Evolutionary conservation across 192 early-diverging fungal species (phyloP).

Genomic region (Coemansia asiatica): DNA sequence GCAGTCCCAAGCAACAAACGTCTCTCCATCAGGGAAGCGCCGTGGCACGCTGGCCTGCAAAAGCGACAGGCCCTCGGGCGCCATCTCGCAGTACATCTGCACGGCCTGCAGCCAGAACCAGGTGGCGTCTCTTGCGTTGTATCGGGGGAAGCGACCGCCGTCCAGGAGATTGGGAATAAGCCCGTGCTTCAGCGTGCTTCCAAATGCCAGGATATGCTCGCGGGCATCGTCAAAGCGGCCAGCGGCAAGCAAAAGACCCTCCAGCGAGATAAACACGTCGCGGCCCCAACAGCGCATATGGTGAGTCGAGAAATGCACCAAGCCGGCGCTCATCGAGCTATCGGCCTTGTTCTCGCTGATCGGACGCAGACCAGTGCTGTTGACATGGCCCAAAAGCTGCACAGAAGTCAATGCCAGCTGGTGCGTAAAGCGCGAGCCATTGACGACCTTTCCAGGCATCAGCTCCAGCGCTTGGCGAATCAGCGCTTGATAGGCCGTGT

Average conservation of each 20-base stretch:
- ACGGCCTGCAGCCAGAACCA: slow-evolving; percentile 96
- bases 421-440: slow-evolving; percentile 65
- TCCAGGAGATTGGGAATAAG: slow-evolving; percentile 97
- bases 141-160: slow-evolving; percentile 76
- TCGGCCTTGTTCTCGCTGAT: slow-evolving; percentile 24
- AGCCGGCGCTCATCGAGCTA: slow-evolving; percentile 84
- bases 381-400: slow-evolving; percentile 80
- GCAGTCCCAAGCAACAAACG: slow-evolving; percentile 70
- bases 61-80: slow-evolving; percentile 76
- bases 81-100: slow-evolving; percentile 77
- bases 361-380: slow-evolving; percentile 82
- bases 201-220: slow-evolving; percentile 88
- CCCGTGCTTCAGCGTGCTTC: slow-evolving; percentile 87
- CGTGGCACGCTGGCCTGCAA: slow-evolving; percentile 69
- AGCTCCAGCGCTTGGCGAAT: slow-evolving; percentile 61
- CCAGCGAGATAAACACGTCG: slow-evolving; percentile 91
- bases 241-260: slow-evolving; percentile 79
- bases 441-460: slow-evolving; percentile 61
- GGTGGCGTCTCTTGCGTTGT: slow-evolving; percentile 93
- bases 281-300: slow-evolving; percentile 99
- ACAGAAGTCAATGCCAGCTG: slow-evolving; percentile 76
- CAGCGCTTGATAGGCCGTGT: slow-evolving; percentile 75
- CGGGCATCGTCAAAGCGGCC: slow-evolving; percentile 82
- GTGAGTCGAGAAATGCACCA: slow-evolving; percentile 89
- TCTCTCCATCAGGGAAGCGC: slow-evolving; percentile 77